Base-by-base conservation (phyloP, 1,284 basidiomycete species). In the Trichosporon coremiiforme region DNA sequence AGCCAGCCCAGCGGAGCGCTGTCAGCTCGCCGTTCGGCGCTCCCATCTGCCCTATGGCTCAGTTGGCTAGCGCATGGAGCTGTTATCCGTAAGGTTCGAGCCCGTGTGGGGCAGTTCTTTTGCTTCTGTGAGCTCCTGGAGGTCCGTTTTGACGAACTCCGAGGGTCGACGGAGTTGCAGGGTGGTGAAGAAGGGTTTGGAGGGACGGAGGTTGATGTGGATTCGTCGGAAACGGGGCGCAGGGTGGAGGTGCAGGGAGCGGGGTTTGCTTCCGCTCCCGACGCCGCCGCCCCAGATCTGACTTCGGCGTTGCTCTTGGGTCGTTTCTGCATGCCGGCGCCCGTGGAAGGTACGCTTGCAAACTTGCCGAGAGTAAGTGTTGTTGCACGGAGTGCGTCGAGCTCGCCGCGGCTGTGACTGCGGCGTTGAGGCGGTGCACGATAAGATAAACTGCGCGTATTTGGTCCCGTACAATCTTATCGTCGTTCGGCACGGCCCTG, bases 21-120 rank as follows among this genome's bases (percentile, higher is more conserved):
- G 41, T n/a, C 41, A 45, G 41, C 15, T n/a, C 41, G 41, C 41
- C 41, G 2, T n/a, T 45, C 41, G 38, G 17, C 41, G 41, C 17
- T 17, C 9, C n/a, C 41, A 10, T 10, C 57, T 62, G 31, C 57
- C 57, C 57, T 35, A 62, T 62, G 57, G 57, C 31, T 62, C 57
- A 62, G 57, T 62, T 62, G 57, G 31, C 29, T 62, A 62, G 57
- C 57, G 31, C 57, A 31, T 62, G 57, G 57, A 62, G 57, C 57
- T 62, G 57, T 35, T 62, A 62, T 12, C 15, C 29, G 3, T 33
- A 62, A 62, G 55, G 55, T 60, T 60, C 57, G 57, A 62, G 57
- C 57, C 57, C 57, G 29, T 62, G 29, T 62, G 29, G 57, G 57
- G 57, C 57, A 62, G 57, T 35, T n/a, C 31, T 33, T 33, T 53